Evolutionary conservation across 192 early-diverging fungal genomes (phyloP).

Genomic region (Coemansia sp.): DNA sequence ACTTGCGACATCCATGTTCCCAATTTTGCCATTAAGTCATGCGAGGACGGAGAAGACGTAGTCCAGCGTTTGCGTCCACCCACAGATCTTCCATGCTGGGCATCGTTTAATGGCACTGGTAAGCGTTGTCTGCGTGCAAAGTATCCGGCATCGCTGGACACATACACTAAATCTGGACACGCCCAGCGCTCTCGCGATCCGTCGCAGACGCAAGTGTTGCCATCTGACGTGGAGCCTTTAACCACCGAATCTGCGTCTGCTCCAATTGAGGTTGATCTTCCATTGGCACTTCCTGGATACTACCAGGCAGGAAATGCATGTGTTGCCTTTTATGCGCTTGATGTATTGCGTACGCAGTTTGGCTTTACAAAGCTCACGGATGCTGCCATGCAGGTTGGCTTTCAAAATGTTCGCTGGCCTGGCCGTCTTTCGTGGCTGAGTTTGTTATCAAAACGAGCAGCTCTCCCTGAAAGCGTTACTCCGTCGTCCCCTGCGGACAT

Average conservation of each 20-base stretch:
- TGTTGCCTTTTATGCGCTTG: slow-evolving; percentile 66
- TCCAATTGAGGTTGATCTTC: slow-evolving; percentile 53
- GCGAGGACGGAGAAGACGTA: background rate
- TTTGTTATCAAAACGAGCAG: background rate
- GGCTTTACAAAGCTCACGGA: slow-evolving; percentile 51
- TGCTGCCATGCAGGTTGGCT: slow-evolving; percentile 60
- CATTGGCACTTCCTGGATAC: slow-evolving; percentile 63
- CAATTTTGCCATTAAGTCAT: slow-evolving; percentile 23
- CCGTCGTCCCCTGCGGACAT: background rate
- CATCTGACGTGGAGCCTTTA: background rate
- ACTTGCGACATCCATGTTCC: slow-evolving; percentile 36
- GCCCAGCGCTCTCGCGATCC: background rate
- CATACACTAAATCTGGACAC: slow-evolving; percentile 8
- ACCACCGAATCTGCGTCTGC: background rate
- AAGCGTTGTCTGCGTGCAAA: slow-evolving; percentile 39
- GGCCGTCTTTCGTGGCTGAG: slow-evolving; percentile 78
- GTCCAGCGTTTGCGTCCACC: slow-evolving; percentile 2
- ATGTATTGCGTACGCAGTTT: slow-evolving; percentile 50
- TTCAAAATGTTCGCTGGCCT: slow-evolving; percentile 72
- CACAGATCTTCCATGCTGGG: slow-evolving; percentile 24
- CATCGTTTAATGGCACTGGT: slow-evolving; percentile 40
- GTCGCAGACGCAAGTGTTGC: slow-evolving; percentile 13
- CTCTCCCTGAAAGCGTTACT: background rate
- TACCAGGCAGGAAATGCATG: slow-evolving; percentile 81
- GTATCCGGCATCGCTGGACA: slow-evolving; percentile 41